These are phyloP conservation scores for Syzygium aqueum DNA, from an alignment of 345 rosid genomes.

Conservation along the genomic window DNA sequence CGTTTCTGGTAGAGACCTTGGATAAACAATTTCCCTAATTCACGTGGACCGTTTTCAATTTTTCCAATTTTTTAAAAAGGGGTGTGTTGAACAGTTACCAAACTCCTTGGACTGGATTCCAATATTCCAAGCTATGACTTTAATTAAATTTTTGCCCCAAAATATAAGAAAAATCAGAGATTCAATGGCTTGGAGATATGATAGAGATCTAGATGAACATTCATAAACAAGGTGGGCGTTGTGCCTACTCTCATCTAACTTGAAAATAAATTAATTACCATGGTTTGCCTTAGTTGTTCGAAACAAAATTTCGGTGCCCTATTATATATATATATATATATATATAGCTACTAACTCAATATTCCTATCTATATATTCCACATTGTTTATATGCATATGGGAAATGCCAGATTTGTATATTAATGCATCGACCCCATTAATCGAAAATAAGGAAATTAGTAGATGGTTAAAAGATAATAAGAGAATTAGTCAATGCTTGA, in stretches of 20 bases:
- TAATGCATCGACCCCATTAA: neutral
- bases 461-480: neutral
- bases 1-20: neutral
- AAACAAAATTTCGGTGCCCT: neutral
- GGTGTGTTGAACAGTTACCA: neutral
- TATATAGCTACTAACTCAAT: neutral
- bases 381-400: neutral
- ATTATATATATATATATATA: neutral
- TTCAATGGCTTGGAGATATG: neutral
- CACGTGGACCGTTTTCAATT: neutral
- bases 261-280: neutral
- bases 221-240: neutral
- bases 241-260: neutral
- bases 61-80: neutral
- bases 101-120: neutral
- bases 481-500: neutral
- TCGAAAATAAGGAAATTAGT: neutral
- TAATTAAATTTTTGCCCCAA: neutral
- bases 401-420: neutral
- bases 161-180: neutral
- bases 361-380: neutral
- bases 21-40: neutral
- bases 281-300: neutral
- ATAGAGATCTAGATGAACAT: neutral
- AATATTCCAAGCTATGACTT: neutral